These are phyloP conservation scores for Breynia disticha DNA, from an alignment of 441 rosid genomes.

Conservation along the genomic window DNA sequence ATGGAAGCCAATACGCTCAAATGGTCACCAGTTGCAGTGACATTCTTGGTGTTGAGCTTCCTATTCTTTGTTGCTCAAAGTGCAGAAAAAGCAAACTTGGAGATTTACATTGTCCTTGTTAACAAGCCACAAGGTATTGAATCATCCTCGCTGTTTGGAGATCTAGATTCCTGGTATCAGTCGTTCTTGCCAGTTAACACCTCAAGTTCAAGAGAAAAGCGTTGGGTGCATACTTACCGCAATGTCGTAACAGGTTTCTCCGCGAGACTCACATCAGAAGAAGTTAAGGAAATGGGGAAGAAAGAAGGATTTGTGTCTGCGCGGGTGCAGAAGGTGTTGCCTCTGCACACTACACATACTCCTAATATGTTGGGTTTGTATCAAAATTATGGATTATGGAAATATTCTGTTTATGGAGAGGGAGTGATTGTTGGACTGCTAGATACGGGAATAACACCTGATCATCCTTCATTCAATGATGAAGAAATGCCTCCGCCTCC, in stretches of 20 bases:
- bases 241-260: slow-evolving; percentile 13
- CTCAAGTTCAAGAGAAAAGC: background rate
- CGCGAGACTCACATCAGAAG: slow-evolving; percentile 12
- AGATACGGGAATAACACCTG: slow-evolving; percentile 43
- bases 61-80: no score
- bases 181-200: slow-evolving; percentile 6
- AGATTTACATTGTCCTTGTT: slow-evolving; percentile 10
- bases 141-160: background rate
- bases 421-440: slow-evolving; percentile 44
- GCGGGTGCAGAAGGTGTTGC: slow-evolving; percentile 16
- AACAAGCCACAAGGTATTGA: background rate
- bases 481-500: slow-evolving; percentile 41
- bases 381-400: slow-evolving; percentile 28
- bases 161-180: slow-evolving; percentile 5
- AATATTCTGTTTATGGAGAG: slow-evolving; percentile 26
- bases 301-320: slow-evolving; percentile 38
- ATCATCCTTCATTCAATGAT: slow-evolving; percentile 46
- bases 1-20: no score
- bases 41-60: no score
- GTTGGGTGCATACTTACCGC: slow-evolving; percentile 10
- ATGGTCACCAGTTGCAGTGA: no score
- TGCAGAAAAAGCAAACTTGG: background rate
- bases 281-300: slow-evolving; percentile 18
- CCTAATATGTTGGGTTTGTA: slow-evolving; percentile 44
- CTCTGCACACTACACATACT: slow-evolving; percentile 35